Evolutionary conservation across 768 basidiomycete genomes (phyloP).

Genomic region (Calocybe cyanea): DNA sequence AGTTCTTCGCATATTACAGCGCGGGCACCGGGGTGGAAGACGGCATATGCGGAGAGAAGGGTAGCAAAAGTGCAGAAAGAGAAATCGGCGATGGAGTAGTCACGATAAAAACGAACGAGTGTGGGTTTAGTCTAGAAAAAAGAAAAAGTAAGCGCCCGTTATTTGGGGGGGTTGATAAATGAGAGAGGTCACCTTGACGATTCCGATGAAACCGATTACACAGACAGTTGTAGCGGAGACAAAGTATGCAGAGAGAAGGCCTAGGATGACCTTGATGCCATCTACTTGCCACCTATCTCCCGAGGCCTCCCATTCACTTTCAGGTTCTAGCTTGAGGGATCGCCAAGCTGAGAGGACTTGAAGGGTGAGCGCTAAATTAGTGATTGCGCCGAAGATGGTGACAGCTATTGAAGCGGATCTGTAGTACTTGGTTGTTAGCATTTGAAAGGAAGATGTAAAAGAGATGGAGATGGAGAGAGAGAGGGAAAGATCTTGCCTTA

Average conservation of each 20-base stretch:
- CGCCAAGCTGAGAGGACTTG: constrained; percentile 24
- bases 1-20: constrained; percentile 70
- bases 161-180: neutral
- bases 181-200: constrained; percentile 48
- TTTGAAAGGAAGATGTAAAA: neutral
- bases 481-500: constrained; percentile 8
- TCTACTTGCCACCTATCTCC: constrained; percentile 38
- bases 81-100: constrained; percentile 79
- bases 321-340: constrained; percentile 39
- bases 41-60: constrained; percentile 50
- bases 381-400: constrained; percentile 22
- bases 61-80: constrained; percentile 62
- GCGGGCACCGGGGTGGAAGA: constrained; percentile 53
- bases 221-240: constrained; percentile 60
- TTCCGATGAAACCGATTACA: constrained; percentile 63
- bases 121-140: constrained; percentile 50
- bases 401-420: constrained; percentile 26
- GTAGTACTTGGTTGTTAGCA: constrained; percentile 18
- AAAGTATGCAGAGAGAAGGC: constrained; percentile 64
- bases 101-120: constrained; percentile 76
- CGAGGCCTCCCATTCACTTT: constrained; percentile 43
- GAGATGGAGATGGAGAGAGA: neutral
- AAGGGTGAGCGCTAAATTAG: constrained; percentile 30
- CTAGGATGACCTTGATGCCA: constrained; percentile 53
- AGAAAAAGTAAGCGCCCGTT: neutral